phyloP scores from a whole-genome alignment of 331 rosid genomes.

The Stylosanthes scabra region DNA sequence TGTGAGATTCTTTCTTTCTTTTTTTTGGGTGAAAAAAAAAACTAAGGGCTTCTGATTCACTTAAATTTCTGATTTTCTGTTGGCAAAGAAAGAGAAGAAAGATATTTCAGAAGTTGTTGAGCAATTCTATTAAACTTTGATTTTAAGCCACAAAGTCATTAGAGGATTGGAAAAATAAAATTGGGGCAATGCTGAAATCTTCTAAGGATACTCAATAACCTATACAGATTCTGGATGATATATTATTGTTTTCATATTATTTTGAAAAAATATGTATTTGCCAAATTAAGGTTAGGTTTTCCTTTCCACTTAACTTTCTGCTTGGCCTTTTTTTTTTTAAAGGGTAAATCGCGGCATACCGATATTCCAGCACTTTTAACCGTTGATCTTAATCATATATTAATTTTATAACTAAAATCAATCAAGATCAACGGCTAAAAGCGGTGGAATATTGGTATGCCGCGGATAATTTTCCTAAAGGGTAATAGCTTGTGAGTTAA shows the following conservation, averaged over 20 bases:
- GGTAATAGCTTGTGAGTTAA: background rate
- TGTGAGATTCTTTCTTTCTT: background rate
- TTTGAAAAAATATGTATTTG: background rate
- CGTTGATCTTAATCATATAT: too few species aligned
- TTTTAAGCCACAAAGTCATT: background rate
- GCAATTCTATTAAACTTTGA: too few species aligned
- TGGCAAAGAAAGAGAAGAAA: background rate
- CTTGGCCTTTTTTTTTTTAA: too few species aligned
- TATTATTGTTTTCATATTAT: background rate
- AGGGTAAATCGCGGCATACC: too few species aligned
- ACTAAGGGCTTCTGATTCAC: too few species aligned
- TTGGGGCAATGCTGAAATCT: background rate
- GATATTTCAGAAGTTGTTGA: background rate
- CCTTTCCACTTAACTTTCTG: background rate
- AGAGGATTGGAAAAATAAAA: background rate
- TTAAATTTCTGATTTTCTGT: too few species aligned
- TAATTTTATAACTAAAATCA: too few species aligned
- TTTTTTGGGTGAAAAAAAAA: too few species aligned
- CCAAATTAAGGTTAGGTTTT: constrained; percentile 4
- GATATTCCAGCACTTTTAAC: too few species aligned
- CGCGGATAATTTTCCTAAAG: background rate
- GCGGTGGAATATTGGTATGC: too few species aligned
- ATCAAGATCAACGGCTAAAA: too few species aligned
- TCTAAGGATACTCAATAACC: too few species aligned
- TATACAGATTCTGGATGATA: background rate